phyloP scores from a whole-genome alignment of 1,284 basidiomycete genomes.

The Mycosarcoma mackinlayi region DNA sequence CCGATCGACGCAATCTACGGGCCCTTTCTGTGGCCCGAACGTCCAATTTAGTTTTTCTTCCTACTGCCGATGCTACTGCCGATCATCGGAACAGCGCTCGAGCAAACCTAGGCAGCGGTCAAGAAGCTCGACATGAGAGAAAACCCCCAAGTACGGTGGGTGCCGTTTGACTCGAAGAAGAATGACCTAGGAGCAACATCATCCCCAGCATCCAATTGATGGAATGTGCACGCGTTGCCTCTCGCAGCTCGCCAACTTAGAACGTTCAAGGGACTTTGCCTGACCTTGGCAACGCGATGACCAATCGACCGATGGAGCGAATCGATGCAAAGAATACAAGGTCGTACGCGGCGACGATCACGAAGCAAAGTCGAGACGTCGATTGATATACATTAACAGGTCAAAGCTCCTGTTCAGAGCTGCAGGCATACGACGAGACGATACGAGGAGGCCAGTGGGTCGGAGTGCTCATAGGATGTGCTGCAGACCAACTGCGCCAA shows the following conservation, averaged over 20 bases:
- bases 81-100: background rate
- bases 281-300: too few relatives aligned
- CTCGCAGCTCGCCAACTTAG: background rate
- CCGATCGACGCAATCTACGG: conserved; percentile 4
- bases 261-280: background rate
- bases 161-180: conserved; percentile 8
- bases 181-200: conserved; percentile 5
- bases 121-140: conserved; percentile 2
- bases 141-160: background rate
- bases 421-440: too few relatives aligned
- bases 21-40: background rate
- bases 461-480: conserved; percentile 1
- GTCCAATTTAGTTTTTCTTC: background rate
- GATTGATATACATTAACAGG: too few relatives aligned
- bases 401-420: too few relatives aligned
- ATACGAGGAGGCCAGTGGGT: too few relatives aligned
- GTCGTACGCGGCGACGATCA: too few relatives aligned
- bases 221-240: background rate
- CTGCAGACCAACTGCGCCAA: background rate
- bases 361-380: too few relatives aligned
- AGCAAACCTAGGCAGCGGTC: too few relatives aligned
- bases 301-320: too few relatives aligned
- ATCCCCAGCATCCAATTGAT: conserved; percentile 6
- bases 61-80: conserved; percentile 3
- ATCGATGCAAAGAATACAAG: too few relatives aligned